Percentiles rank a stretch among this genome's conserved stretches.
Evolutionary conservation across 306 rosid genomes (phyloP).

Genomic region (Erythrophleum fordii): DNA sequence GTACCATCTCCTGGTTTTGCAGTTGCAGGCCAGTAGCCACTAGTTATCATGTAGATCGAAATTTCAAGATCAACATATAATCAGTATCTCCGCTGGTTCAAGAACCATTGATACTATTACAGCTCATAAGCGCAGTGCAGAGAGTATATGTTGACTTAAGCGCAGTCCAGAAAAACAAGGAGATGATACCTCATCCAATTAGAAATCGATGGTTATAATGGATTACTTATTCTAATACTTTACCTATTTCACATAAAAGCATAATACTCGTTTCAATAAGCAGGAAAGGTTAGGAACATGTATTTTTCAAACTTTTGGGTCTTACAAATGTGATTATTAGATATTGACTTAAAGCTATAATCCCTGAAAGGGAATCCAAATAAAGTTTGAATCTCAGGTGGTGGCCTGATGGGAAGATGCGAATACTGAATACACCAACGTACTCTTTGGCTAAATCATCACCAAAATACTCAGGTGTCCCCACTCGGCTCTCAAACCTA

Average conservation of each 20-base stretch:
- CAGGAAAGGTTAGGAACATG: background rate
- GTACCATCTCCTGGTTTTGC: conserved; percentile 49
- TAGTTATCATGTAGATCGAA: conserved; percentile 37
- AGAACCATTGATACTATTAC: conserved; percentile 10
- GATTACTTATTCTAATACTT: conserved; percentile 2
- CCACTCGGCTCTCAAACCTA: background rate
- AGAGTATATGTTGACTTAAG: conserved; percentile 31
- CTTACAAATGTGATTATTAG: background rate
- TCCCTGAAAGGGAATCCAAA: background rate
- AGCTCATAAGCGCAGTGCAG: conserved; percentile 9
- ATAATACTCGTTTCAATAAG: conserved; percentile 36
- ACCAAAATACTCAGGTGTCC: background rate
- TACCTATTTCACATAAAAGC: conserved; percentile 27
- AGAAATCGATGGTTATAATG: background rate
- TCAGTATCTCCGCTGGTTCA: background rate
- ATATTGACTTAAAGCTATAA: background rate
- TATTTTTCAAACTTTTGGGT: background rate
- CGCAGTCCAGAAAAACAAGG: background rate
- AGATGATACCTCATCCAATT: conserved; percentile 21
- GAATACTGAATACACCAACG: background rate
- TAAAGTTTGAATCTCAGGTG: background rate
- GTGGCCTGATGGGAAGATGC: background rate
- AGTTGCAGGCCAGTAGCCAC: conserved; percentile 20
- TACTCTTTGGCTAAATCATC: background rate
- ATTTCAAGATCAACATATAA: conserved; percentile 1